Evolutionary conservation across 345 rosid genomes (phyloP).

Genomic region (Capsella bursapastoris): DNA sequence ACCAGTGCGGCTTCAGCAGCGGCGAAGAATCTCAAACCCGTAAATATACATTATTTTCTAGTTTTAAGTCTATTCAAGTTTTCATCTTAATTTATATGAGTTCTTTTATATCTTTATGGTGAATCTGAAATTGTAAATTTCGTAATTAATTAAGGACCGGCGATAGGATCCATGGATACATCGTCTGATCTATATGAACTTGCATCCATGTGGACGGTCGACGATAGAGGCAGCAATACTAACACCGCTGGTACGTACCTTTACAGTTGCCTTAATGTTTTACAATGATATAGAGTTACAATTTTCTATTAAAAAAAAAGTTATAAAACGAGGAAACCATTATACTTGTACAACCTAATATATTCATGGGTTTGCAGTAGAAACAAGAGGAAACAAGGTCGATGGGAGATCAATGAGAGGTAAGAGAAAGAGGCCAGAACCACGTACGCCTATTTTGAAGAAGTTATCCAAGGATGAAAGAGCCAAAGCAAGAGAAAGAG

Average conservation of each 20-base stretch:
- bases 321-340: background rate
- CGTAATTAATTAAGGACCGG: slow-evolving; percentile 24
- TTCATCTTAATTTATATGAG: background rate
- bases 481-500: slow-evolving; percentile 70
- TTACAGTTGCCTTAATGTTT: slow-evolving; percentile 10
- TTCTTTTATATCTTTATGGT: background rate
- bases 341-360: background rate
- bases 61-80: slow-evolving; percentile 1
- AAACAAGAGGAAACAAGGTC: slow-evolving; percentile 30
- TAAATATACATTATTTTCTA: slow-evolving; percentile 18
- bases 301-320: background rate
- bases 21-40: slow-evolving; percentile 42
- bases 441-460: slow-evolving; percentile 34
- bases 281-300: background rate
- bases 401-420: slow-evolving; percentile 41
- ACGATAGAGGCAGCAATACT: slow-evolving; percentile 34
- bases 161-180: slow-evolving; percentile 34
- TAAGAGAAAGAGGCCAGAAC: slow-evolving; percentile 39
- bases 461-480: slow-evolving; percentile 56
- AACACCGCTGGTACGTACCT: slow-evolving; percentile 34
- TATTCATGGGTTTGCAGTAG: slow-evolving; percentile 18
- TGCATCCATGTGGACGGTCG: slow-evolving; percentile 41
- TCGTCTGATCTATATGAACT: slow-evolving; percentile 39
- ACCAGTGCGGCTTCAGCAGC: slow-evolving; percentile 37
- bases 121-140: slow-evolving; percentile 11